These are phyloP conservation scores for Candida sithepensis DNA, from an alignment of 805 yeast genomes.

Conservation along the genomic window DNA sequence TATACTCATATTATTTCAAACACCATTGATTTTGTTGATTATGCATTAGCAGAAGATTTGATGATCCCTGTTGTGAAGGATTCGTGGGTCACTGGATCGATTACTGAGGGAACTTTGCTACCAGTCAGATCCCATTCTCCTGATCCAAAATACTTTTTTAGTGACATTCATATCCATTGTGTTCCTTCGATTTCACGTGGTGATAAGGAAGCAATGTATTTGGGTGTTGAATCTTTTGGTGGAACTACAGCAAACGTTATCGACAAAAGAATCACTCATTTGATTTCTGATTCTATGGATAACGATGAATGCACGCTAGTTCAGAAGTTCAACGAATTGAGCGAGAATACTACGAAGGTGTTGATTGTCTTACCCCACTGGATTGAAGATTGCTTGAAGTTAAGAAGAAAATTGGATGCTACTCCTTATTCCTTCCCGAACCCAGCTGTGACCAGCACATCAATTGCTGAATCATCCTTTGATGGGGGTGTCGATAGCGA, in stretches of 20 bases:
- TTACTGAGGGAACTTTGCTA: constrained; percentile 36
- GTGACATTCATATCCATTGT: constrained; percentile 46
- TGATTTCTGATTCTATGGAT: constrained; percentile 51
- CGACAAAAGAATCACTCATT: constrained; percentile 74
- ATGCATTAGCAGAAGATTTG: constrained; percentile 39
- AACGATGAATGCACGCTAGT: constrained; percentile 45
- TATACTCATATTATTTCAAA: constrained; percentile 50
- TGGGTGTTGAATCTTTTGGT: constrained; percentile 70
- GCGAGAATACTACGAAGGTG: constrained; percentile 37
- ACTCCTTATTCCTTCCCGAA: constrained; percentile 47
- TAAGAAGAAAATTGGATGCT: constrained; percentile 49
- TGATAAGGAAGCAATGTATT: constrained; percentile 64
- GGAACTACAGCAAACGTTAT: constrained; percentile 65
- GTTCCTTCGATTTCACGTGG: constrained; percentile 56
- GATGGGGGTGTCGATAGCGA: constrained; percentile 2
- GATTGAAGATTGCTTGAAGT: constrained; percentile 67
- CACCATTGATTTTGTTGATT: constrained; percentile 50
- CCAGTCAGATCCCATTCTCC: constrained; percentile 67
- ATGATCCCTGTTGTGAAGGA: constrained; percentile 67
- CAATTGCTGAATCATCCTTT: constrained; percentile 11
- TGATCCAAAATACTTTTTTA: constrained; percentile 62
- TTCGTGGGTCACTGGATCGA: constrained; percentile 55
- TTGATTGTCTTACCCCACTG: constrained; percentile 73
- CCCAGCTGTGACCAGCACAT: constrained; percentile 16
- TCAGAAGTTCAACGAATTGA: constrained; percentile 20